Evolutionary conservation across 345 rosid genomes (phyloP).

Genomic region (Lumnitzera racemosa): DNA sequence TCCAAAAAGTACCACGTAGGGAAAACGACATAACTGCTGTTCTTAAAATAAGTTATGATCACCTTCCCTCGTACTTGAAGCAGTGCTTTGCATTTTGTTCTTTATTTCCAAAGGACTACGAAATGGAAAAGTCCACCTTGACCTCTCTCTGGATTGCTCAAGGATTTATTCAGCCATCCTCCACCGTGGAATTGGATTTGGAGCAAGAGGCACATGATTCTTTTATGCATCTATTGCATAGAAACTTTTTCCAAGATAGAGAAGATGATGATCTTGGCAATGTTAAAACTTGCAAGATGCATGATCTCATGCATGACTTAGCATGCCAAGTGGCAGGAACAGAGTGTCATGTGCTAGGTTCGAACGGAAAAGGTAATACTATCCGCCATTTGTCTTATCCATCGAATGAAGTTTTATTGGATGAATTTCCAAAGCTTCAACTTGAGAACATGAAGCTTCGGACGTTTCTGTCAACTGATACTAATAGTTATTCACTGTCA

Average conservation of each 20-base stretch:
- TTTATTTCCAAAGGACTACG: constrained; percentile 16
- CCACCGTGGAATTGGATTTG: neutral
- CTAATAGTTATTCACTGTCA: neutral
- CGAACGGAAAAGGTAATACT: neutral
- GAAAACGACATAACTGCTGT: constrained; percentile 5
- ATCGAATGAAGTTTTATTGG: constrained; percentile 5
- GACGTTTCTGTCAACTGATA: neutral
- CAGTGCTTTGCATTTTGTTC: constrained; percentile 18
- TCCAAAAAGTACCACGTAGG: neutral
- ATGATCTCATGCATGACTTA: constrained; percentile 28
- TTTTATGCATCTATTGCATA: constrained; percentile 14
- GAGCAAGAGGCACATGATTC: constrained; percentile 18
- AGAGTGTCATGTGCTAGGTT: constrained; percentile 6
- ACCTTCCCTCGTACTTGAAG: constrained; percentile 23
- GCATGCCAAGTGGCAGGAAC: constrained; percentile 10
- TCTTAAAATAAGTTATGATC: constrained; percentile 16
- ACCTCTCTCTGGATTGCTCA: constrained; percentile 21
- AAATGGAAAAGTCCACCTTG: constrained; percentile 10
- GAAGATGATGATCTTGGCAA: neutral
- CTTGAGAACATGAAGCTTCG: neutral
- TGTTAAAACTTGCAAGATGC: constrained; percentile 13
- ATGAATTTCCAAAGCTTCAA: neutral
- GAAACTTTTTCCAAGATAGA: constrained; percentile 18
- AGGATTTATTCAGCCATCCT: constrained; percentile 15
- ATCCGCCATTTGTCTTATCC: constrained; percentile 10